Evolutionary conservation across 140 eudicot species (phyloP).

Genomic region (Senecio squalidus): DNA sequence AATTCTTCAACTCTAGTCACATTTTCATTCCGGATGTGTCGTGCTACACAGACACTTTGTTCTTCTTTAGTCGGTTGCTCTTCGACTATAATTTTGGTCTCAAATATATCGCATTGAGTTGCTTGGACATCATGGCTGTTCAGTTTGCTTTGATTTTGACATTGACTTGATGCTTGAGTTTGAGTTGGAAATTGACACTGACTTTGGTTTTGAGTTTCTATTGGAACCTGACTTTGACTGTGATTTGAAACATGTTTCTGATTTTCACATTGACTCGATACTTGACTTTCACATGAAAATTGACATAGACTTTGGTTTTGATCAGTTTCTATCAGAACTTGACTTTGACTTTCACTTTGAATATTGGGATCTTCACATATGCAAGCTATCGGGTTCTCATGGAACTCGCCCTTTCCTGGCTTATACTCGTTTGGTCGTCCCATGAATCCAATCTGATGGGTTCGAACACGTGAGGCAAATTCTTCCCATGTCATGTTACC

Average conservation of each 20-base stretch:
- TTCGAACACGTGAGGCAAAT: slow-evolving; percentile 43
- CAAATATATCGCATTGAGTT: slow-evolving; percentile 14
- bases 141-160: background rate
- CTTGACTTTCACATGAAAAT: too few species aligned
- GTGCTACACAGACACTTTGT: slow-evolving; percentile 17
- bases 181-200: too few species aligned
- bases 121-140: slow-evolving; percentile 5
- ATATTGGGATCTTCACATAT: slow-evolving; percentile 38
- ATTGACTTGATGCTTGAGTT: too few species aligned
- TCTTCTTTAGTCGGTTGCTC: slow-evolving; percentile 27
- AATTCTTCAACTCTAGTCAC: slow-evolving; percentile 12
- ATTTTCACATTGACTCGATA: slow-evolving; percentile 46
- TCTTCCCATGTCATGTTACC: slow-evolving; percentile 65
- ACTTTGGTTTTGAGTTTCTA: slow-evolving; percentile 1
- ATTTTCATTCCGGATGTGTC: slow-evolving; percentile 14
- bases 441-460: slow-evolving; percentile 62
- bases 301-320: slow-evolving; percentile 5
- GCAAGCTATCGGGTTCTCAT: slow-evolving; percentile 66
- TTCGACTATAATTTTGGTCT: slow-evolving; percentile 6
- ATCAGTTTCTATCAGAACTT: background rate
- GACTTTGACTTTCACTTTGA: slow-evolving; percentile 4
- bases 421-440: slow-evolving; percentile 66
- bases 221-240: slow-evolving; percentile 1
- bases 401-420: slow-evolving; percentile 59
- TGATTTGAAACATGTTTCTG: background rate